Percentiles rank a stretch among this genome's conserved stretches.
Evolutionary conservation across 2,329 filamentous ascomycete genomes (phyloP).

Genomic region (Cadophora malorum): DNA sequence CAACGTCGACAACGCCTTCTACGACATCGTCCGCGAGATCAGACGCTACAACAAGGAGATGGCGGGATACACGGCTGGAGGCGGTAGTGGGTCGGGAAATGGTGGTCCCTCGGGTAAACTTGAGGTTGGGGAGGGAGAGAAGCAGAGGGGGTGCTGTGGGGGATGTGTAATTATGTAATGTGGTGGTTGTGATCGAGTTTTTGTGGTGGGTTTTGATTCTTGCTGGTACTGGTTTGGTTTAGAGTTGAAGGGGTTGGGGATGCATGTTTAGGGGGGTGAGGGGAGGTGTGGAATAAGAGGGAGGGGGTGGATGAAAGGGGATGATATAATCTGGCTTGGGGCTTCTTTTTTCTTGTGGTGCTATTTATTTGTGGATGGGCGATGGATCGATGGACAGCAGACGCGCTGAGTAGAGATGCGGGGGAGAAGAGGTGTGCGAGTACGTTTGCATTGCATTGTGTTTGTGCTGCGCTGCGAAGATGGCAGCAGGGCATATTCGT

Average conservation of each 20-base stretch:
- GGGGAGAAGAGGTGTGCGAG: neutral
- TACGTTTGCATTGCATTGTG: neutral
- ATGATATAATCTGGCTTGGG: conserved; percentile 12
- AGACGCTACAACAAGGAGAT: conserved; percentile 98
- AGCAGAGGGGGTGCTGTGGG: conserved; percentile 76
- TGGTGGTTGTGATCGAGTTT: neutral
- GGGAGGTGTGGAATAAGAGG: neutral
- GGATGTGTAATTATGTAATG: conserved; percentile 88
- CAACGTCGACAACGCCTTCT: conserved; percentile 98
- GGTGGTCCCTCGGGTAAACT: conserved; percentile 68
- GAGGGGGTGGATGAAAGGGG: neutral
- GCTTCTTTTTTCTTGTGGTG: conserved; percentile 4
- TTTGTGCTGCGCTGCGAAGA: too few relatives aligned
- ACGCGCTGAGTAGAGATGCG: too few relatives aligned
- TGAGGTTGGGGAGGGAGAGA: conserved; percentile 75
- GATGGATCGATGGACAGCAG: too few relatives aligned
- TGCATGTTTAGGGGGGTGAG: neutral
- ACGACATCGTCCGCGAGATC: conserved; percentile 97
- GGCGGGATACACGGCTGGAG: conserved; percentile 81
- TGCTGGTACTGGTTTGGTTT: neutral
- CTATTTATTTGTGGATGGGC: neutral
- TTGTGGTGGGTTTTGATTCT: neutral
- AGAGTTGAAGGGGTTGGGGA: neutral
- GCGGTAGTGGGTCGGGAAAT: conserved; percentile 65
- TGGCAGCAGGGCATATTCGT: too few relatives aligned